These are phyloP conservation scores for Stemphylium vesicarium DNA, from an alignment of 2,329 filamentous ascomycete species.

Conservation along the genomic window DNA sequence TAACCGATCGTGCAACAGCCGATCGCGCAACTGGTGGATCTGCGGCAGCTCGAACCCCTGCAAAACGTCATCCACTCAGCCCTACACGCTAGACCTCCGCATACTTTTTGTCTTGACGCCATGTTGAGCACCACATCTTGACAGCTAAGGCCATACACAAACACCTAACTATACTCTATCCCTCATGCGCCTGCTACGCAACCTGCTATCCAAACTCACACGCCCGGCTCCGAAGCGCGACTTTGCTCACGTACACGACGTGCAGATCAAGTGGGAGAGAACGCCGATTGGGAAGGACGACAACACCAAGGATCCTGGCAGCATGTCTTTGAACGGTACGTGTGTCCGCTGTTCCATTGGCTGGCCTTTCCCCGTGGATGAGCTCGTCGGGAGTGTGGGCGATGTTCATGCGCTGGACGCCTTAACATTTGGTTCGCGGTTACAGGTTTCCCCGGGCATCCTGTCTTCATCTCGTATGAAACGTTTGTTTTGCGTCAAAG, in stretches of 20 bases:
- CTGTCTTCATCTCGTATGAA: constrained; percentile 10
- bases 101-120: constrained; percentile 9
- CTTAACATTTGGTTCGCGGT: neutral
- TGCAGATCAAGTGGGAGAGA: constrained; percentile 16
- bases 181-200: constrained; percentile 11
- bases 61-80: constrained; percentile 21
- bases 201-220: neutral
- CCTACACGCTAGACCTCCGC: constrained; percentile 14
- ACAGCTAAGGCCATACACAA: neutral
- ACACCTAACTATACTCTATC: too few relatives aligned
- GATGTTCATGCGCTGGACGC: neutral
- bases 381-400: neutral
- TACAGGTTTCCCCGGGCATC: neutral
- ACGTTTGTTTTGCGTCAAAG: constrained; percentile 2
- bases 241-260: constrained; percentile 43
- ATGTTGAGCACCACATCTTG: constrained; percentile 15
- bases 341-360: neutral
- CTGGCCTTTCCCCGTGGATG: neutral
- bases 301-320: constrained; percentile 7
- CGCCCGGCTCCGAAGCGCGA: constrained; percentile 15
- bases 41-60: constrained; percentile 15
- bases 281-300: neutral
- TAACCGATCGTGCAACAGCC: constrained; percentile 8
- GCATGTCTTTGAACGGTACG: constrained; percentile 19
- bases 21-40: constrained; percentile 8